Conservation (phyloP, 2,329 filamentous ascomycete genomes). For the Trichoderma sp. region DNA sequence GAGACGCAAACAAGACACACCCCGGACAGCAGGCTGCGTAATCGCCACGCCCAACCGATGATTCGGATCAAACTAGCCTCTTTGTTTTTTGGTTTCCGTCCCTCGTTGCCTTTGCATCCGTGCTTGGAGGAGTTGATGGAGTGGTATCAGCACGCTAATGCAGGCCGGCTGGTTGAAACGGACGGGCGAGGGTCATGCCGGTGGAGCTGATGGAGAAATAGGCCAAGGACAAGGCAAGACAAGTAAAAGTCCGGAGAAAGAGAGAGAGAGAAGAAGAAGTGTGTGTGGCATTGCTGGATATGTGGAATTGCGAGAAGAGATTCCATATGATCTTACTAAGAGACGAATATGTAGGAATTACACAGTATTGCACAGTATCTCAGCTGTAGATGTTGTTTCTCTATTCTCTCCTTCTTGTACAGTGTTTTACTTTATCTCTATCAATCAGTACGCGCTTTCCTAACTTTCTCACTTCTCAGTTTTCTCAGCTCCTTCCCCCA, state of each 20-base stretch:
- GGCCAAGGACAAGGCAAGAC: neutral
- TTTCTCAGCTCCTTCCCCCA: neutral
- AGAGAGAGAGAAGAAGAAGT: neutral
- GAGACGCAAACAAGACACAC: neutral
- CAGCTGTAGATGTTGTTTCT: neutral
- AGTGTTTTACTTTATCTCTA: neutral
- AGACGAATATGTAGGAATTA: neutral
- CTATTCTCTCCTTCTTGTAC: neutral
- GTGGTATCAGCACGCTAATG: neutral
- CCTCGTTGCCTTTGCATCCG: neutral
- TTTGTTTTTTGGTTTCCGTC: neutral
- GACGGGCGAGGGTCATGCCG: neutral
- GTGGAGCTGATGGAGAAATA: neutral
- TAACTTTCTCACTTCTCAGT: neutral
- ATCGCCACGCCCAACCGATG: slow-evolving; percentile 1
- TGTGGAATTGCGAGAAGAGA: neutral
- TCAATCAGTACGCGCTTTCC: neutral
- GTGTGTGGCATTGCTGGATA: neutral
- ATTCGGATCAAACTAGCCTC: neutral
- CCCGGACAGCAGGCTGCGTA: neutral
- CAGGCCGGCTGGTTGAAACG: neutral
- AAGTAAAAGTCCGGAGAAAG: neutral
- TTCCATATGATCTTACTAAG: neutral
- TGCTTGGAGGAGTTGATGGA: neutral
- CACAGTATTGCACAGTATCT: neutral